phyloP scores from a whole-genome alignment of 257 asterid species.

The Solanum medicagineum region DNA sequence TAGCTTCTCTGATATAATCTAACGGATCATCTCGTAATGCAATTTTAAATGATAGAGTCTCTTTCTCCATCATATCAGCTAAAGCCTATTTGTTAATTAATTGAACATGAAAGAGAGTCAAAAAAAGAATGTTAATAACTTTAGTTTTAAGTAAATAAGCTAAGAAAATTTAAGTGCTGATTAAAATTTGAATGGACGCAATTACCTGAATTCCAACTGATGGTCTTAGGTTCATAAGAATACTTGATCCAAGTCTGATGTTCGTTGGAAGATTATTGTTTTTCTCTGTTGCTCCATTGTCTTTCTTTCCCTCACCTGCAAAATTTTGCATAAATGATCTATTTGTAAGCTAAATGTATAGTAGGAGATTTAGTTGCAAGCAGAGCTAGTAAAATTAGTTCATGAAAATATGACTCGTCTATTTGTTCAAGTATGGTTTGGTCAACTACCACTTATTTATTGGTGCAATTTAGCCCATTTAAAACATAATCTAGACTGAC shows the following conservation, averaged over 20 bases:
- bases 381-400: no score
- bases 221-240: slow-evolving; percentile 20
- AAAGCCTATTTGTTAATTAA: not conserved
- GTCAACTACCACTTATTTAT: no score
- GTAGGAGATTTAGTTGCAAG: no score
- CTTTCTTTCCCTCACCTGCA: slow-evolving; percentile 8
- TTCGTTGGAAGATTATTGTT: slow-evolving; percentile 10
- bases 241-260: slow-evolving; percentile 16
- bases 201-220: slow-evolving; percentile 14
- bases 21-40: slow-evolving; percentile 13
- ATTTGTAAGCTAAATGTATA: no score
- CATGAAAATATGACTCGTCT: no score
- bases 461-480: no score
- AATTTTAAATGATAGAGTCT: slow-evolving; percentile 17
- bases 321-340: not conserved
- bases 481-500: no score
- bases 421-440: no score
- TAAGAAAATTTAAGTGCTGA: not conserved
- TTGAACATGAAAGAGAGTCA: not conserved
- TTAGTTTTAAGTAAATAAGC: not conserved
- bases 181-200: not conserved
- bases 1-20: slow-evolving; percentile 25
- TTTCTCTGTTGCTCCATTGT: not conserved
- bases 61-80: slow-evolving; percentile 22
- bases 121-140: not conserved